Conservation (phyloP, 2,329 filamentous ascomycete species). For the Raffaelea arxii region DNA sequence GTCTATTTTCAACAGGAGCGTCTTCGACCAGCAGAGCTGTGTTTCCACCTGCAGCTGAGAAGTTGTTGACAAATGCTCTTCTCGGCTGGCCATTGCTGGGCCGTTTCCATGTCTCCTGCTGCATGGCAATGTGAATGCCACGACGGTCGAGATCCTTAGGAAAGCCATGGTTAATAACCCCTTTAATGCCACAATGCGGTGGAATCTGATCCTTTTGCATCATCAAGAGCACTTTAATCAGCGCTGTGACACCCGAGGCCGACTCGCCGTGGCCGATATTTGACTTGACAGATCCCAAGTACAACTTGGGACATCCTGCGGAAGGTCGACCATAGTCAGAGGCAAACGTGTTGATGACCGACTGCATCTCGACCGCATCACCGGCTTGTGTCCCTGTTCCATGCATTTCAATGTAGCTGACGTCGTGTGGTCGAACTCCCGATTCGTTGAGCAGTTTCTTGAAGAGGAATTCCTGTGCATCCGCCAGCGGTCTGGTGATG, state of each 20-base stretch:
- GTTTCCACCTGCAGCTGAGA: constrained; percentile 49
- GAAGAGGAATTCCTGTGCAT: constrained; percentile 46
- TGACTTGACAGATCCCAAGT: constrained; percentile 38
- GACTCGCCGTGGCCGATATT: constrained; percentile 42
- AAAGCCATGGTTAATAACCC: constrained; percentile 36
- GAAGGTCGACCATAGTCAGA: constrained; percentile 12
- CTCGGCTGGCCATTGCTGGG: background rate
- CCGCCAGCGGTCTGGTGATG: constrained; percentile 53
- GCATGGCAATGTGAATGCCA: constrained; percentile 42
- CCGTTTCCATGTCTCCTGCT: constrained; percentile 44
- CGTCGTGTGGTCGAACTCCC: constrained; percentile 46
- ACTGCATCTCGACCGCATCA: constrained; percentile 53
- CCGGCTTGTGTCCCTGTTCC: constrained; percentile 59
- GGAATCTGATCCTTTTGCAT: constrained; percentile 36
- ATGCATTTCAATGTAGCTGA: constrained; percentile 60
- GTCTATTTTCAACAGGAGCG: constrained; percentile 21
- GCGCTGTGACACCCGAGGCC: constrained; percentile 28
- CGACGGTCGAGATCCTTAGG: constrained; percentile 50
- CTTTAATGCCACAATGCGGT: constrained; percentile 39
- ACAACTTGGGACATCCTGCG: constrained; percentile 21
- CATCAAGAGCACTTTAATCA: constrained; percentile 41
- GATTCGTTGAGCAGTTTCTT: constrained; percentile 45
- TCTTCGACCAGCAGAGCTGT: constrained; percentile 42
- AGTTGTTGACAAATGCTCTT: constrained; percentile 38
- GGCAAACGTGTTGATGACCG: constrained; percentile 25